These are phyloP conservation scores for Kwoniella europaea DNA, from an alignment of 768 basidiomycete genomes.

Conservation along the genomic window DNA sequence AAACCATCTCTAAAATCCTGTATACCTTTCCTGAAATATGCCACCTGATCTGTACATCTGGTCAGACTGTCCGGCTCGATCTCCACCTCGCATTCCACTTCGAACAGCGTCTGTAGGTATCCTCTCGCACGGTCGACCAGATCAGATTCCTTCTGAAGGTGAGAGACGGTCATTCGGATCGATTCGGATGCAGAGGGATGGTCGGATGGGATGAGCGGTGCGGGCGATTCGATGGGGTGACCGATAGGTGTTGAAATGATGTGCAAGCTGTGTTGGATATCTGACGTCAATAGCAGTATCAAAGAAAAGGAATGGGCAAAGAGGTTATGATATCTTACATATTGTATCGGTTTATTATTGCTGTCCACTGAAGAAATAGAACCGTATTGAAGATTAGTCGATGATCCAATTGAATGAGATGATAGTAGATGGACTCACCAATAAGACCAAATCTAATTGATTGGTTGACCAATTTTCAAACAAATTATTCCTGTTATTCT, in stretches of 20 bases:
- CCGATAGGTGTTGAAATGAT: neutral
- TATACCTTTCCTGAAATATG: neutral
- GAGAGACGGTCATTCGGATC: neutral
- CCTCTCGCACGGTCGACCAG: neutral
- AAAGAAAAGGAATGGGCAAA: neutral
- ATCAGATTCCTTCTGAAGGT: neutral
- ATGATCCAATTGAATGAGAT: no score
- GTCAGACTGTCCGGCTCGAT: neutral
- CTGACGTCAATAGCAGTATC: neutral
- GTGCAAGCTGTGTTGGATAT: neutral
- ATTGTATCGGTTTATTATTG: conserved; percentile 25
- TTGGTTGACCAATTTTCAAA: conserved; percentile 1
- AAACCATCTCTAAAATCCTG: conserved; percentile 1
- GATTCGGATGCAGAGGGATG: conserved; percentile 5
- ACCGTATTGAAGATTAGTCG: no score
- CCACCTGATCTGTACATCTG: neutral
- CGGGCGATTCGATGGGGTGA: conserved; percentile 5
- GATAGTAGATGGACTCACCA: neutral
- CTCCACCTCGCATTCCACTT: neutral
- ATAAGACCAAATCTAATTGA: conserved; percentile 11
- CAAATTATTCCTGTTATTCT: neutral
- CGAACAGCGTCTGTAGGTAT: neutral
- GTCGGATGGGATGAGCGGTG: neutral
- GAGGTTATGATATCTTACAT: conserved; percentile 3
- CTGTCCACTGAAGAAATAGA: conserved; percentile 4